Evolutionary conservation across 345 rosid species (phyloP), one percentile per base, ranked within the genome.

Genomic region (Limnanthes douglasii): DNA sequence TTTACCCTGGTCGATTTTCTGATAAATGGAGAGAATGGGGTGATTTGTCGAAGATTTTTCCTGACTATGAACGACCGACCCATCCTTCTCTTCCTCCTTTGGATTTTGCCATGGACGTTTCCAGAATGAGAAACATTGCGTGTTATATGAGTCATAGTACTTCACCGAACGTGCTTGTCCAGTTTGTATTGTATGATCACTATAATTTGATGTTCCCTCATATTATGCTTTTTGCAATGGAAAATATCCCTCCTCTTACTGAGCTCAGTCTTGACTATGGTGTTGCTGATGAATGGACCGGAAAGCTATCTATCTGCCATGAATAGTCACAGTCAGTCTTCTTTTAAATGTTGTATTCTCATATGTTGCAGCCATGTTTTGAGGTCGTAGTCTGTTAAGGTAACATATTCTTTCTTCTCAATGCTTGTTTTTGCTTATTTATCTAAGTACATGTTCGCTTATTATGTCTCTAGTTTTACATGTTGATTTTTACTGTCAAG

Each of bases 221-320:
- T 28, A 54, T 80, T 32, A 90, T 90, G 98, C 68, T 90, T 39
- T 90, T 84, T 32, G 86, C 95, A 1, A 3, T 72, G 69, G 95
- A 90, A 60, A 76, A 67, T 41, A 84, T 90, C 49, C 75, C 94
- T 21, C 94, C 95, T 11, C 36, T 80, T 43, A 48, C 69, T 31
- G 84, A 77, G 70, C 78, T 90, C 15, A 76, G 92, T 60, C 59
- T 90, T 46, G 98, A 80, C 45, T 90, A 90, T 57, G 98, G 86
- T n/a, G 73, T 70, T 31, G 64, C 83, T 9, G 71, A 74, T 68
- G 90, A 88, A 15, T 41, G 59, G 57, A 46, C 54, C 0, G 78
- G 71, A 46, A 68, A 69, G 60, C 86, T 81, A 32, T 45, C 81
- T 24, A 71, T 78, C 43, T 74, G 81, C 53, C 68, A 51, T 68